Percentiles rank a stretch among this genome's conserved stretches.
Evolutionary conservation across 176 grass and related monocot species (phyloP).

Genomic region (Musa troglodytarum): DNA sequence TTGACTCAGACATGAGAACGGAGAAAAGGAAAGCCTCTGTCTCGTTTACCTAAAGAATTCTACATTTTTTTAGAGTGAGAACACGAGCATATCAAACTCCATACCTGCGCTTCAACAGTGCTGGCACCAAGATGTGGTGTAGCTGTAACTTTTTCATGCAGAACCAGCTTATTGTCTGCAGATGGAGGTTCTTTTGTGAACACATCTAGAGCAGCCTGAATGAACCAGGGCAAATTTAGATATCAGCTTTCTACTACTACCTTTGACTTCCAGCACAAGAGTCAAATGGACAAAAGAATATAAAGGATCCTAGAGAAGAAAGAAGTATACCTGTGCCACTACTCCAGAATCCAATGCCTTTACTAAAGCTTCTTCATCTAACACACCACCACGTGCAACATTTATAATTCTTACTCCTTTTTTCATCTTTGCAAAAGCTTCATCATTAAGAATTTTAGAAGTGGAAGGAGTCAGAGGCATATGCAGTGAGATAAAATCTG

Average conservation of each 20-base stretch:
- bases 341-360: constrained; percentile 70
- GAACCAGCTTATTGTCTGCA: constrained; percentile 61
- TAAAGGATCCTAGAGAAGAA: background rate
- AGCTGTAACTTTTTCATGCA: constrained; percentile 82
- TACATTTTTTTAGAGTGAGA: background rate
- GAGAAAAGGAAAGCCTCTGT: background rate
- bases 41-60: background rate
- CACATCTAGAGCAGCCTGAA: constrained; percentile 90
- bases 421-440: constrained; percentile 66
- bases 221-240: constrained; percentile 6
- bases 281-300: background rate
- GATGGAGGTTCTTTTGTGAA: constrained; percentile 74
- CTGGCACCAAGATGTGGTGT: constrained; percentile 90
- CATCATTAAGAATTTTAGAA: constrained; percentile 64
- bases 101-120: constrained; percentile 88
- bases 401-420: constrained; percentile 81
- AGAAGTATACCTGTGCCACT: constrained; percentile 49
- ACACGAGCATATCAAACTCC: background rate
- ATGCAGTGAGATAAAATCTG: constrained; percentile 91
- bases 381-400: constrained; percentile 87
- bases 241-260: background rate
- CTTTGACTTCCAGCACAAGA: background rate
- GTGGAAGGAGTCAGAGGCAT: constrained; percentile 81
- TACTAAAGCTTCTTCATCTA: constrained; percentile 77
- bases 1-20: background rate